Base-by-base conservation (phyloP, 2,329 filamentous ascomycete genomes). In the Clonostachys solani region DNA sequence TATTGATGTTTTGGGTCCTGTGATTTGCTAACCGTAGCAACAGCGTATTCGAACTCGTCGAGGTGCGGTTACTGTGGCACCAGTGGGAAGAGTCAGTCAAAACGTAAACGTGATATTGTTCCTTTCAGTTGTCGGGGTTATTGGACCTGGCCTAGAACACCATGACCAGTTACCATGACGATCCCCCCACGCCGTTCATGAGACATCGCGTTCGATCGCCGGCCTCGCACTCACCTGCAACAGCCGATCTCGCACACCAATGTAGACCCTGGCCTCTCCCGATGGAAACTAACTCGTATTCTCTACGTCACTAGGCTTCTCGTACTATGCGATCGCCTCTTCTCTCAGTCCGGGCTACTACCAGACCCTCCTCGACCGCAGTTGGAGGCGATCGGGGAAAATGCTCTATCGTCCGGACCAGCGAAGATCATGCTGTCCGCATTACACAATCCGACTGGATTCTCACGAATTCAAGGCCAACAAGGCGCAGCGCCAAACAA, bases 341-440 rank as follows among this genome's bases (percentile, higher is more conserved):
- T 78, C 74, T 19, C 64, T 92, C 57, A 83, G 75, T 42, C 74
- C 84, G 6, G 67, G 72, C 2, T 81, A 88, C 57, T 94, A 94
- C 57, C 86, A 92, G 62, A 69, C 63, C 40, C 72, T 94, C 36
- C 69, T 92, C 41, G 81, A 91, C 63, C 80, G 86, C 53, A 87
- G 84, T 51, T 94, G 87, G 87, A 84, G 89, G 63, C 78, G 87
- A 52, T 91, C 83, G 36, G 83, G 80, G 15, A 81, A 70, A 29
- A 72, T 90, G 9, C 71, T 94, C 43, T 94, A 94, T 66, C 83
- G 89, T 50, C 88, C 89, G 13, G 86, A 94, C 64, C 84, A 89
- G 57, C 78, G 78, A 49, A 76, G 83, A 48, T 88, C 90, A 51
- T 99, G 94, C 60, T 99, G 94, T 64, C 91, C 92, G 41, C 91